Conservation (phyloP, 2,329 filamentous ascomycete genomes). For the Penicillium brasilianum region DNA sequence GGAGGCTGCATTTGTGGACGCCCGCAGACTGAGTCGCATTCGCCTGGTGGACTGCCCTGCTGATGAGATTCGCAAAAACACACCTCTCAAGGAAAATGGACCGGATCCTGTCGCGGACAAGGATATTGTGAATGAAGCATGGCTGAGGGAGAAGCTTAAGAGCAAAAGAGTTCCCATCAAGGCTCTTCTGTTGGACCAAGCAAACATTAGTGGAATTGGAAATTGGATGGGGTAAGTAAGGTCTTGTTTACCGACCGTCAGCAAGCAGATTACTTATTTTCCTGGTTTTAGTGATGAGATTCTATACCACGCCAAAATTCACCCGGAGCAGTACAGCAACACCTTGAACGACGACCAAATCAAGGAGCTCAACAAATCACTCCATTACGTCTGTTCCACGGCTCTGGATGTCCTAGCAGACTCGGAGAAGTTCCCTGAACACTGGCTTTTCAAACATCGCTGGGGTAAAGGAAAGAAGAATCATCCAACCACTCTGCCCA, state of each 20-base stretch:
- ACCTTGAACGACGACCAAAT: conserved; percentile 76
- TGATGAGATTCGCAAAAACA: conserved; percentile 73
- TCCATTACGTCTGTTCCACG: conserved; percentile 78
- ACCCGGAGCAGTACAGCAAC: conserved; percentile 92
- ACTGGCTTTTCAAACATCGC: conserved; percentile 87
- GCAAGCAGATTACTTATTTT: not conserved
- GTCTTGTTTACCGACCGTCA: conserved; percentile 3
- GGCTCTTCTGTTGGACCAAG: conserved; percentile 84
- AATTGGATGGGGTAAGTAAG: conserved; percentile 85
- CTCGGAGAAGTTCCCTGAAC: conserved; percentile 78
- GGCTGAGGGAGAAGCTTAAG: conserved; percentile 71
- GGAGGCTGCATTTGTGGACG: conserved; percentile 80
- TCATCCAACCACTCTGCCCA: conserved; percentile 70
- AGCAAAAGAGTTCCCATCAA: conserved; percentile 86
- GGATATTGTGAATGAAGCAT: conserved; percentile 75
- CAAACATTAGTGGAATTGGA: conserved; percentile 86
- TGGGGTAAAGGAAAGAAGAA: conserved; percentile 89
- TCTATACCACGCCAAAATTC: conserved; percentile 83
- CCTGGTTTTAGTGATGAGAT: conserved; percentile 72
- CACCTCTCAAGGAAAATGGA: conserved; percentile 87
- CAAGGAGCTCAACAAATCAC: conserved; percentile 70
- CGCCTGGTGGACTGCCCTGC: conserved; percentile 81
- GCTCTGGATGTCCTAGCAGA: conserved; percentile 81
- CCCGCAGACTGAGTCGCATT: conserved; percentile 77
- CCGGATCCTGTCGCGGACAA: conserved; percentile 89